Percentiles rank a stretch among this genome's conserved stretches.
These are phyloP conservation scores for Xylariaceae sp. DNA, from an alignment of 2,329 filamentous ascomycete genomes.

Conservation along the genomic window DNA sequence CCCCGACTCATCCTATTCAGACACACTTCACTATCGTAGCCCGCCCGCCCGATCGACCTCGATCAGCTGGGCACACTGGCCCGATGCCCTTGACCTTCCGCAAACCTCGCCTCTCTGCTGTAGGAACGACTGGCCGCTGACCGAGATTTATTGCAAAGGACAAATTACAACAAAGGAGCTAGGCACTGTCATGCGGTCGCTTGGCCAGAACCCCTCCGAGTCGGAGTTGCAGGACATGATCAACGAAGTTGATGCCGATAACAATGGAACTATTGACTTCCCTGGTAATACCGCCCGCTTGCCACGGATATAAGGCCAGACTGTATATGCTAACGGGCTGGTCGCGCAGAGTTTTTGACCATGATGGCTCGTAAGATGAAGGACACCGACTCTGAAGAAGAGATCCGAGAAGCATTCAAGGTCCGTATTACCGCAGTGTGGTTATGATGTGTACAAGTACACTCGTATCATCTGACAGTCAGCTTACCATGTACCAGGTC, in stretches of 20 bases:
- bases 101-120: neutral
- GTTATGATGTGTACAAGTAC: neutral
- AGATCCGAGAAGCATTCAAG: conserved; percentile 87
- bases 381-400: conserved; percentile 86
- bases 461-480: neutral
- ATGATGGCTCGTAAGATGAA: conserved; percentile 97
- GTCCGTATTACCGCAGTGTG: conserved; percentile 37
- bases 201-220: conserved; percentile 85
- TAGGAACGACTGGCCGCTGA: conserved; percentile 15
- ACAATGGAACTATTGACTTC: conserved; percentile 90
- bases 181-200: conserved; percentile 83
- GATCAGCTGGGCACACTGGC: neutral
- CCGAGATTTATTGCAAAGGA: conserved; percentile 43
- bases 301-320: neutral
- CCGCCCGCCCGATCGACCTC: neutral
- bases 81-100: neutral
- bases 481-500: conserved; percentile 41
- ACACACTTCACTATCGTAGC: neutral
- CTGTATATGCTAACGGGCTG: conserved; percentile 27
- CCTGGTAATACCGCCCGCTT: conserved; percentile 55
- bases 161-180: conserved; percentile 91
- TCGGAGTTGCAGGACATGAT: conserved; percentile 91
- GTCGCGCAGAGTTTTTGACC: conserved; percentile 68
- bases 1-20: neutral
- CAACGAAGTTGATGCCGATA: conserved; percentile 88